Evolutionary conservation across 768 basidiomycete species (phyloP).

Genomic region (Cystobasidium ongulense): DNA sequence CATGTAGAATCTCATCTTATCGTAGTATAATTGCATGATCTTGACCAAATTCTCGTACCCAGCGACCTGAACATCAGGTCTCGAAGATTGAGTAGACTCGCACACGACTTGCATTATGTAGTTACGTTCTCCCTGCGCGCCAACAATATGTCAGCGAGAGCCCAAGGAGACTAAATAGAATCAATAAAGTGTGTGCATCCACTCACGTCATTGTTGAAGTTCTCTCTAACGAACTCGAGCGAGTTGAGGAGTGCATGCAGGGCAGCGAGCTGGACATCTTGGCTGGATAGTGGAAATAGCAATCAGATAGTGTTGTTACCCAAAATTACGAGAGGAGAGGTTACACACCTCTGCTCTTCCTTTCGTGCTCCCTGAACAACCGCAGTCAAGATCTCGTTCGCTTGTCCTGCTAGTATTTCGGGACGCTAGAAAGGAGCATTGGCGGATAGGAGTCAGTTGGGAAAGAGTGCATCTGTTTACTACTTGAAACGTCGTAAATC

Average conservation of each 20-base stretch:
- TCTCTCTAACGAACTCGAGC: conserved; percentile 91
- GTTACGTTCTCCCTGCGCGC: conserved; percentile 81
- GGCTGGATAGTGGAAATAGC: conserved; percentile 42
- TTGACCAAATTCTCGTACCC: conserved; percentile 91
- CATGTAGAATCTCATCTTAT: conserved; percentile 99
- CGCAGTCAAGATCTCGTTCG: conserved; percentile 95
- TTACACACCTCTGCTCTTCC: conserved; percentile 62
- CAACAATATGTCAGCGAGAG: too few relatives aligned
- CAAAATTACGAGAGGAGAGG: background rate
- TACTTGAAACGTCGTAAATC: background rate
- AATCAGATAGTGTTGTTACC: background rate
- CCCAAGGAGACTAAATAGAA: background rate
- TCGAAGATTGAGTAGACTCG: conserved; percentile 82
- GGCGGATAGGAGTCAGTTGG: conserved; percentile 7
- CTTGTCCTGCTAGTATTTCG: conserved; percentile 73
- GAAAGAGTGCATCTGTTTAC: background rate
- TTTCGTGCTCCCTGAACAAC: conserved; percentile 97
- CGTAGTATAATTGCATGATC: conserved; percentile 97
- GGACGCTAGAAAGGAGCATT: conserved; percentile 70
- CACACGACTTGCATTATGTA: conserved; percentile 99
- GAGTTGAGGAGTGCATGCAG: conserved; percentile 89
- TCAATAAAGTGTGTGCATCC: background rate
- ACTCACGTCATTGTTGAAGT: conserved; percentile 87
- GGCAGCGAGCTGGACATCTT: conserved; percentile 85
- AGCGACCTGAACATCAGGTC: conserved; percentile 79